A percentile compares a stretch with the other conserved stretches of the same genome.
Conservation (phyloP, 2,329 filamentous ascomycete genomes). For the Albophoma yamanashiensis region DNA sequence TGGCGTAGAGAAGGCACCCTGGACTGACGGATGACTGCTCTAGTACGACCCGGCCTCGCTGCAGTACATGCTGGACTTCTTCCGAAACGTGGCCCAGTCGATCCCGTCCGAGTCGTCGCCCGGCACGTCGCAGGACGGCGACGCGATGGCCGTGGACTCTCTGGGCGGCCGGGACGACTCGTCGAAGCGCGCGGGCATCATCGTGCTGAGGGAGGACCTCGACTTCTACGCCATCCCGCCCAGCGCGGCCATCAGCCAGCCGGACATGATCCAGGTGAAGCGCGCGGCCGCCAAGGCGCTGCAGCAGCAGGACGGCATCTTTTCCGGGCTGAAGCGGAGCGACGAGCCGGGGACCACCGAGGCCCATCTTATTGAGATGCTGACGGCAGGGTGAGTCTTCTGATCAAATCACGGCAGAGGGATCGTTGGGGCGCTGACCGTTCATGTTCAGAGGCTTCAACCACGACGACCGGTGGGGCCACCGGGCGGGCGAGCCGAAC, state of each 20-base stretch:
- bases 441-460: constrained; percentile 68
- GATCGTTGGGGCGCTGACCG: neutral
- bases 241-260: constrained; percentile 67
- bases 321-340: constrained; percentile 87
- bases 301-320: constrained; percentile 85
- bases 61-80: constrained; percentile 99
- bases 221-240: constrained; percentile 98
- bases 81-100: constrained; percentile 91
- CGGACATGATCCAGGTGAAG: constrained; percentile 94
- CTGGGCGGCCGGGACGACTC: constrained; percentile 61
- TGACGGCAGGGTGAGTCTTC: constrained; percentile 79
- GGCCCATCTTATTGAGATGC: constrained; percentile 97
- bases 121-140: constrained; percentile 50
- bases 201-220: constrained; percentile 88
- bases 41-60: constrained; percentile 94
- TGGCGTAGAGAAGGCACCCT: neutral
- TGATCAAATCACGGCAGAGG: too few relatives aligned
- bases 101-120: constrained; percentile 70
- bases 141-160: constrained; percentile 59
- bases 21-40: constrained; percentile 5
- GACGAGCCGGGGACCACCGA: constrained; percentile 95
- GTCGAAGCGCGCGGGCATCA: constrained; percentile 90
- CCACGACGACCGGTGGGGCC: constrained; percentile 89
- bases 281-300: constrained; percentile 80
- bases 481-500: constrained; percentile 93